These are phyloP conservation scores for Gossypium stocksii DNA, from an alignment of 345 rosid species.

Conservation along the genomic window DNA sequence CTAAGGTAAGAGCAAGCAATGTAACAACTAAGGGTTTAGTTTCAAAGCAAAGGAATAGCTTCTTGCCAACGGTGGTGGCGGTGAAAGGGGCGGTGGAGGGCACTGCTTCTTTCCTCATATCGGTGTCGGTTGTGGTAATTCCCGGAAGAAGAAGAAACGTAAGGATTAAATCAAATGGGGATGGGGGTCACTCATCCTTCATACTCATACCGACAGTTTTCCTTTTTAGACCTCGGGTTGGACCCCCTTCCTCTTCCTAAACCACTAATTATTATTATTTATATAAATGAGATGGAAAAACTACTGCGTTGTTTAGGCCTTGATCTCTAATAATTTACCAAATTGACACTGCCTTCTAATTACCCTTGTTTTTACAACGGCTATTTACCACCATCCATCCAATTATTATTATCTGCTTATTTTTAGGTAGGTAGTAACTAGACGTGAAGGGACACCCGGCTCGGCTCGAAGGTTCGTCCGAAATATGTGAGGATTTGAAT, in stretches of 20 bases:
- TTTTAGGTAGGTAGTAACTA: too few relatives aligned
- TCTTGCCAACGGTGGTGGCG: constrained; percentile 35
- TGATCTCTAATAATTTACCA: constrained; percentile 28
- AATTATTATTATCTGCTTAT: too few relatives aligned
- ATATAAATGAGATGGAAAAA: background rate
- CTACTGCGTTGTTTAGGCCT: background rate
- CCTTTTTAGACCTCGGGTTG: background rate
- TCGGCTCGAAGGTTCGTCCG: too few relatives aligned
- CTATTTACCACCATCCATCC: too few relatives aligned
- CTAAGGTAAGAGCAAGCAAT: constrained; percentile 57
- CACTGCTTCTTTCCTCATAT: constrained; percentile 54
- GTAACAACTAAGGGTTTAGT: constrained; percentile 61
- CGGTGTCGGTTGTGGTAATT: constrained; percentile 12
- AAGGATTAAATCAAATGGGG: constrained; percentile 22
- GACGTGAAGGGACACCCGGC: too few relatives aligned
- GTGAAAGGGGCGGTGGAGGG: constrained; percentile 25
- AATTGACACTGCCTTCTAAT: constrained; percentile 8
- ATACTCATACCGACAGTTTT: constrained; percentile 25
- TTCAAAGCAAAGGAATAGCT: constrained; percentile 46
- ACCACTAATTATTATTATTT: background rate
- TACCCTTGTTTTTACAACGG: background rate
- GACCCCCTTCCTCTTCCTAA: constrained; percentile 2
- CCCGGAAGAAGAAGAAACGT: background rate
- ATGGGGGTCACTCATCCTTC: background rate
- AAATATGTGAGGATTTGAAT: too few relatives aligned